phyloP scores from a whole-genome alignment of 306 rosid genomes.

The Psophocarpus tetragonolobus region DNA sequence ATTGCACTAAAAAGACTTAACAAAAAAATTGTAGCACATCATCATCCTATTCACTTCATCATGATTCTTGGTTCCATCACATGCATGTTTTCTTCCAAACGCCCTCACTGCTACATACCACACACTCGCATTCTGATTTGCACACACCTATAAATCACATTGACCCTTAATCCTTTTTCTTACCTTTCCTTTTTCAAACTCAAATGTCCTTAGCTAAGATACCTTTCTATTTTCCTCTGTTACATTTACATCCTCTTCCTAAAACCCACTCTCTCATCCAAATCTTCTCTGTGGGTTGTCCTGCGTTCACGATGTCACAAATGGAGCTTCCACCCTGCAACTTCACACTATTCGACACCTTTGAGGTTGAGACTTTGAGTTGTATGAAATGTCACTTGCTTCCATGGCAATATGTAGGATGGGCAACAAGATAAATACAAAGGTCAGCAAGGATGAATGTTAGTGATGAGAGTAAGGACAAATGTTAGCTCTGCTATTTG shows the following conservation, averaged over 20 bases:
- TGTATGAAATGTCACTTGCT: no score
- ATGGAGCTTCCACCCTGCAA: no score
- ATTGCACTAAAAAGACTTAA: slow-evolving; percentile 42
- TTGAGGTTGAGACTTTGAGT: no score
- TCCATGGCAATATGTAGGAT: no score
- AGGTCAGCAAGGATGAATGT: no score
- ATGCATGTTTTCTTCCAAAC: slow-evolving; percentile 79
- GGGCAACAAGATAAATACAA: no score
- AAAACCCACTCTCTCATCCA: not conserved
- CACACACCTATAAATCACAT: slow-evolving; percentile 77
- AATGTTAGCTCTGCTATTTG: no score
- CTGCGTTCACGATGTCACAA: no score
- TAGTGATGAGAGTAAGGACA: no score
- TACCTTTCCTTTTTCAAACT: slow-evolving; percentile 23
- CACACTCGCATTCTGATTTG: slow-evolving; percentile 33
- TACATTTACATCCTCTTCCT: slow-evolving; percentile 25
- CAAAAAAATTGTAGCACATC: slow-evolving; percentile 51
- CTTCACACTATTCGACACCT: no score
- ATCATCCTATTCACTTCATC: slow-evolving; percentile 81
- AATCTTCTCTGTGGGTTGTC: no score
- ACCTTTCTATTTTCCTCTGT: slow-evolving; percentile 44
- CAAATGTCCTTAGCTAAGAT: slow-evolving; percentile 1
- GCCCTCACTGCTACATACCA: slow-evolving; percentile 36
- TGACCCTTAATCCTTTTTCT: slow-evolving; percentile 60
- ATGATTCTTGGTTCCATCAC: slow-evolving; percentile 96